phyloP scores from a whole-genome alignment of 2,329 filamentous ascomycete genomes.

The Tolypocladium guangdongense region DNA sequence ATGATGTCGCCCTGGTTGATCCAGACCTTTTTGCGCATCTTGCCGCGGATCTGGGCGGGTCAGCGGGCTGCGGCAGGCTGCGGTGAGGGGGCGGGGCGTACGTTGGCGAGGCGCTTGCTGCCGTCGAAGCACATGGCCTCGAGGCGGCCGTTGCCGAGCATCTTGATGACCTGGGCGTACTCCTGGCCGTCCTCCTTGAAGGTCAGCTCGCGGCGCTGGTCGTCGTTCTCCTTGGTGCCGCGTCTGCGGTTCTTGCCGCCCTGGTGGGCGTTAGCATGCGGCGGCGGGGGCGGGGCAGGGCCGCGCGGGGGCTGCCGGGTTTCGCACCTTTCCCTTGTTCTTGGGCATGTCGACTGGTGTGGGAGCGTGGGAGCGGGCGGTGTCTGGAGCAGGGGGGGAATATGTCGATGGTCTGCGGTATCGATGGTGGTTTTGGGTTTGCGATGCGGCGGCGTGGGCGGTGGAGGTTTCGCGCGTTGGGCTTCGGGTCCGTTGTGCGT shows the following conservation, averaged over 20 bases:
- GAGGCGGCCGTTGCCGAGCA: slow-evolving; percentile 90
- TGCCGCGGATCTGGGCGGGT: slow-evolving; percentile 54
- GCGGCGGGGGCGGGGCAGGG: slow-evolving; percentile 18
- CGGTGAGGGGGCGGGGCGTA: slow-evolving; percentile 12
- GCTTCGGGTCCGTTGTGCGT: too few species aligned
- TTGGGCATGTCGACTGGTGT: slow-evolving; percentile 64
- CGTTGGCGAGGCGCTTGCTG: slow-evolving; percentile 31
- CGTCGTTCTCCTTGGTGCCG: slow-evolving; percentile 99
- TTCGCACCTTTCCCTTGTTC: slow-evolving; percentile 95
- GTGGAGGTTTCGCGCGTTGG: too few species aligned
- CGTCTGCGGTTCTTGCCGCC: slow-evolving; percentile 97
- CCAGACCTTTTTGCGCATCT: slow-evolving; percentile 99
- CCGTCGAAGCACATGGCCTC: slow-evolving; percentile 94
- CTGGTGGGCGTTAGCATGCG: slow-evolving; percentile 34
- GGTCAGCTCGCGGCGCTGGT: slow-evolving; percentile 95
- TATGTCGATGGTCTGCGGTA: too few species aligned
- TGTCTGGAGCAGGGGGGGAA: background rate
- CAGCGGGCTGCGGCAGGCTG: background rate
- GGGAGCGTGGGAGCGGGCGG: background rate
- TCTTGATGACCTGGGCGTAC: slow-evolving; percentile 55
- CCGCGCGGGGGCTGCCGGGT: background rate
- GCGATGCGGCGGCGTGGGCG: too few species aligned
- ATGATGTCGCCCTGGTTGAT: slow-evolving; percentile 98
- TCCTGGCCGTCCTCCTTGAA: slow-evolving; percentile 98
- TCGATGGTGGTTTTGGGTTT: too few species aligned